These are phyloP conservation scores for Cordia subcordata DNA, from an alignment of 257 asterid genomes.

Conservation along the genomic window DNA sequence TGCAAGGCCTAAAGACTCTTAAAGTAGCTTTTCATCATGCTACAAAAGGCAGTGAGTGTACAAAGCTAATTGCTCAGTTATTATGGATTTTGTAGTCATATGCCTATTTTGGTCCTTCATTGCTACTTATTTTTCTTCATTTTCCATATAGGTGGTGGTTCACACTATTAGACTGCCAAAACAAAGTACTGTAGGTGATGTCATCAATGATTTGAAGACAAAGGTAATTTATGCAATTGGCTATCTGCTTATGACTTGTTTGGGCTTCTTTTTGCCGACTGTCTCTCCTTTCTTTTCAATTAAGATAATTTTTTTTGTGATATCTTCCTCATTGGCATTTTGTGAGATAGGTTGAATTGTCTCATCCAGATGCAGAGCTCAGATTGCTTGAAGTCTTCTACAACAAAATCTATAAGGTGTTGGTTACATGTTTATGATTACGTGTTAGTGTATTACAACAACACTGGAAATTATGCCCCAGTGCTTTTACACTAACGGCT, in stretches of 20 bases:
- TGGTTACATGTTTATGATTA: constrained; percentile 11
- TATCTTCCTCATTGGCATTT: not conserved
- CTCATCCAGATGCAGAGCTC: constrained; percentile 58
- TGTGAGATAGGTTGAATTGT: constrained; percentile 44
- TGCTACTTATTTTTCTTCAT: not conserved
- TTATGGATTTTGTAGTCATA: too few species aligned
- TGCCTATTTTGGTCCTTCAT: not conserved
- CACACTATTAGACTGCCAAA: constrained; percentile 80
- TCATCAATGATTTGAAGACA: constrained; percentile 84
- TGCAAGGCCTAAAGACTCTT: constrained; percentile 83
- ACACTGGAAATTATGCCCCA: too few species aligned
- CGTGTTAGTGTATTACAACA: not conserved
- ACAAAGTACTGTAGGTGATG: constrained; percentile 94
- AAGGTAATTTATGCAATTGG: constrained; percentile 61
- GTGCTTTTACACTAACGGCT: too few species aligned
- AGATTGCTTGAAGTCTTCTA: constrained; percentile 59
- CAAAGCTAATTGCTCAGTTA: not conserved
- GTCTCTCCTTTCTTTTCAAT: too few species aligned
- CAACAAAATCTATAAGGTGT: constrained; percentile 64
- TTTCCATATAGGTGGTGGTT: constrained; percentile 53
- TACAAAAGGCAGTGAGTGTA: constrained; percentile 63
- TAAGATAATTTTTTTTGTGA: too few species aligned
- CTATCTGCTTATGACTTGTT: not conserved
- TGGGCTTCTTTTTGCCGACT: not conserved
- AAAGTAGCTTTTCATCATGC: constrained; percentile 93